These are phyloP conservation scores for Aspergillus piperis DNA, from an alignment of 2,329 filamentous ascomycete species.

Conservation along the genomic window DNA sequence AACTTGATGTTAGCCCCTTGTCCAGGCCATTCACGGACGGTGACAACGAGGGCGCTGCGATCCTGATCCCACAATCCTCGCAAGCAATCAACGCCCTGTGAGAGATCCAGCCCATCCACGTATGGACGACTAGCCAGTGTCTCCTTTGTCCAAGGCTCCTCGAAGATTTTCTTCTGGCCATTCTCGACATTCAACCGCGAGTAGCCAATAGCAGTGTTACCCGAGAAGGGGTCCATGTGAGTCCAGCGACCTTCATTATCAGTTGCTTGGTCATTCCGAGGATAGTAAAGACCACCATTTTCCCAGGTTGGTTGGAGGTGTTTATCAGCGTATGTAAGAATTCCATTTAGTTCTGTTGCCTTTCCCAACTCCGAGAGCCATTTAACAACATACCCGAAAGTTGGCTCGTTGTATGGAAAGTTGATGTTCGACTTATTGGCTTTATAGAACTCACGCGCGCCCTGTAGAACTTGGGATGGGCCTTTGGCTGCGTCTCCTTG, in stretches of 20 bases:
- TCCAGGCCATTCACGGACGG: constrained; percentile 6
- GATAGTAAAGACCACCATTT: constrained; percentile 7
- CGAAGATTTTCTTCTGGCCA: constrained; percentile 12
- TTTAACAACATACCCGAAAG: constrained; percentile 5
- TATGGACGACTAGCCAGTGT: constrained; percentile 38
- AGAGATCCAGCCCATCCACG: constrained; percentile 24
- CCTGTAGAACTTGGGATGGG: neutral
- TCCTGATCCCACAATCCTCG: constrained; percentile 23
- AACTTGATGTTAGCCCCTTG: neutral
- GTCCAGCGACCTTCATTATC: constrained; percentile 7
- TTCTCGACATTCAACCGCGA: constrained; percentile 39
- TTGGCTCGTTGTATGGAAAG: neutral
- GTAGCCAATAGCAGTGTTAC: constrained; percentile 42
- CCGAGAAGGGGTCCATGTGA: constrained; percentile 37
- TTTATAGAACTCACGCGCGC: neutral
- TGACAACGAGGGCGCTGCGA: neutral
- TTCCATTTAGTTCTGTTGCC: neutral
- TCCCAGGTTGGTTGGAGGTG: constrained; percentile 3
- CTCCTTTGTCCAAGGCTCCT: constrained; percentile 32
- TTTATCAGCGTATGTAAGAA: constrained; percentile 2
- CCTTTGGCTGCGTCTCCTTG: neutral
- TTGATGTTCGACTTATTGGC: neutral
- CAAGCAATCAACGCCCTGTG: constrained; percentile 26
- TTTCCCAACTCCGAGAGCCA: constrained; percentile 9
- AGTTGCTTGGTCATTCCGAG: neutral